Evolutionary conservation across 2,329 filamentous ascomycete genomes (phyloP).

Genomic region (Botryotinia globosa): DNA sequence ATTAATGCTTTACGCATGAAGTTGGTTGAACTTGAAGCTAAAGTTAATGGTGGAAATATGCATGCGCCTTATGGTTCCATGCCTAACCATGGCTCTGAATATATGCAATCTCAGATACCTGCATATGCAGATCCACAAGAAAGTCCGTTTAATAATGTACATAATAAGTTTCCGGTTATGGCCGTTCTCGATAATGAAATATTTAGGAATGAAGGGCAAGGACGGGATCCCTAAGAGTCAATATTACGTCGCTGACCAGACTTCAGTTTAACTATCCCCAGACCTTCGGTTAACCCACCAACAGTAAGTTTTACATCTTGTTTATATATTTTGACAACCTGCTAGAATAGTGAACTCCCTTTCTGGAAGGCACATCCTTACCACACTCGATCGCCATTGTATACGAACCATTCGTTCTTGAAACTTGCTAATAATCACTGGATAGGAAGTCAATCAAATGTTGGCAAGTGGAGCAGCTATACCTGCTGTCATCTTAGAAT

Average conservation of each 20-base stretch:
- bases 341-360: not conserved
- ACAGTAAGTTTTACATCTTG: not conserved
- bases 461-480: conserved; percentile 42
- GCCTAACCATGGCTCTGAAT: conserved; percentile 22
- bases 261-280: conserved; percentile 41
- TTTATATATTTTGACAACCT: not conserved
- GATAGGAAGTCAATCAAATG: conserved; percentile 42
- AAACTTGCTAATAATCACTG: not conserved
- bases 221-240: not conserved
- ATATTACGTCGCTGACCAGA: conserved; percentile 13
- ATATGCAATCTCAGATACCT: conserved; percentile 25
- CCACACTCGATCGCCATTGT: not conserved
- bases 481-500: conserved; percentile 42
- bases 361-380: not conserved
- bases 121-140: conserved; percentile 31
- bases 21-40: conserved; percentile 42
- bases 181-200: conserved; percentile 45
- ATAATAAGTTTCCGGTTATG: conserved; percentile 43
- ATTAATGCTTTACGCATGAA: conserved; percentile 42
- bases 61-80: conserved; percentile 28
- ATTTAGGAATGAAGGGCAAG: conserved; percentile 41
- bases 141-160: conserved; percentile 31
- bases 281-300: conserved; percentile 33
- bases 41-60: conserved; percentile 36
- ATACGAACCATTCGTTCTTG: not conserved